phyloP scores from a whole-genome alignment of 331 rosid genomes.

The Acacia concinna region DNA sequence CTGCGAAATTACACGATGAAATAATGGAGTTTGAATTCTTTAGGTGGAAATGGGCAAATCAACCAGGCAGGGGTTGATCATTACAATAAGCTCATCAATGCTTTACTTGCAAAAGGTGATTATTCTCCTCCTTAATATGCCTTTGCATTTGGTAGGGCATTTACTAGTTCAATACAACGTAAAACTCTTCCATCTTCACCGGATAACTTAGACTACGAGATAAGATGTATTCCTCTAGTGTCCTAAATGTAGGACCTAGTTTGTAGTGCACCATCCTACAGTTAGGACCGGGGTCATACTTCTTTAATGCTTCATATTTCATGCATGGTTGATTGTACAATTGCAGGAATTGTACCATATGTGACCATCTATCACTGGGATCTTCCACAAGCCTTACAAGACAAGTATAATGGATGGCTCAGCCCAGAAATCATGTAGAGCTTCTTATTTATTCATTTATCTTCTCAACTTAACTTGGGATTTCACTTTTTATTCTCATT shows the following conservation, averaged over 20 bases:
- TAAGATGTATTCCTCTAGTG: not conserved
- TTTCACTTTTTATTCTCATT: not conserved
- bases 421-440: constrained; percentile 65
- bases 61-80: constrained; percentile 83
- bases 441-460: not conserved
- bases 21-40: constrained; percentile 18
- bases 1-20: not conserved
- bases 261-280: too few relatives aligned
- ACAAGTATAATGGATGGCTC: constrained; percentile 90
- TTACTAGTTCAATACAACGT: not conserved
- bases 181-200: not conserved
- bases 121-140: not conserved
- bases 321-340: constrained; percentile 22
- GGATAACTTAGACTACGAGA: not conserved
- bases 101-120: constrained; percentile 75
- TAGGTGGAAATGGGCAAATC: constrained; percentile 82
- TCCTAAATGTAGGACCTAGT: too few relatives aligned
- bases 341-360: constrained; percentile 79
- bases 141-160: not conserved
- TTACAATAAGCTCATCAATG: constrained; percentile 77
- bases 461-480: not conserved
- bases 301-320: constrained; percentile 13
- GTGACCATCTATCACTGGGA: constrained; percentile 98
- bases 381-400: constrained; percentile 86
- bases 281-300: not conserved